phyloP scores from a whole-genome alignment of 495 filamentous ascomycete species.

The Aspergillus ostianus region DNA sequence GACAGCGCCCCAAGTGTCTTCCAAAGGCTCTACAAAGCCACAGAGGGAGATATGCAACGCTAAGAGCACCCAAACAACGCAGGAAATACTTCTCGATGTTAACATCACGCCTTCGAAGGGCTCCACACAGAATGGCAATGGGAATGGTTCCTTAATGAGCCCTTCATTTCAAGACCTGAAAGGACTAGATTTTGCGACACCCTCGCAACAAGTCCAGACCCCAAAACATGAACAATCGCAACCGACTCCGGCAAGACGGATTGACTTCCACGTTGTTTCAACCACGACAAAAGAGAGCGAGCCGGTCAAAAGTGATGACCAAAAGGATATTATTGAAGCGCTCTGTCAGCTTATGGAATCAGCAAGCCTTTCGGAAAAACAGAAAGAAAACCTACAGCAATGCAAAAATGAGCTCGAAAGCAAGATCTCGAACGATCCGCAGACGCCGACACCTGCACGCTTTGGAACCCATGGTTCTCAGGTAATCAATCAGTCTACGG shows the following conservation, averaged over 20 bases:
- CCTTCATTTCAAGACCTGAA: conserved; percentile 20
- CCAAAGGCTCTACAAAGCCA: not conserved
- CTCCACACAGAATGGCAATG: not conserved
- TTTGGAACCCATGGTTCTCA: not conserved
- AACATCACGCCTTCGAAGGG: conserved; percentile 5
- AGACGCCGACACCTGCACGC: not conserved
- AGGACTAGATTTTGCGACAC: conserved; percentile 17
- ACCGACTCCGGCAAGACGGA: not conserved
- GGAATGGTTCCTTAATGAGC: conserved; percentile 6
- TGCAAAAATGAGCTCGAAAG: conserved; percentile 14
- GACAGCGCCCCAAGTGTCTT: not conserved
- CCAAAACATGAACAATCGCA: not conserved
- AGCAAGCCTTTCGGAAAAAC: conserved; percentile 9
- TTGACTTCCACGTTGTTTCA: not conserved
- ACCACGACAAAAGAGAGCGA: not conserved
- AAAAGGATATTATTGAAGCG: conserved; percentile 16
- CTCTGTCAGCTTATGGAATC: conserved; percentile 18
- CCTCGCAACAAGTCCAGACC: not conserved
- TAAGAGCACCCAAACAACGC: not conserved
- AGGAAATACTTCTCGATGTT: conserved; percentile 19
- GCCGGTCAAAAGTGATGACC: not conserved
- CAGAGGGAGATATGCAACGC: too few species aligned
- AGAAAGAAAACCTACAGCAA: conserved; percentile 12
- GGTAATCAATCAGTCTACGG: not conserved
- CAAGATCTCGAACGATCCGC: conserved; percentile 2